Evolutionary conservation across 2,329 filamentous ascomycete genomes (phyloP), one percentile per base, ranked within the genome.

Genomic region (Cercospora beticola): DNA sequence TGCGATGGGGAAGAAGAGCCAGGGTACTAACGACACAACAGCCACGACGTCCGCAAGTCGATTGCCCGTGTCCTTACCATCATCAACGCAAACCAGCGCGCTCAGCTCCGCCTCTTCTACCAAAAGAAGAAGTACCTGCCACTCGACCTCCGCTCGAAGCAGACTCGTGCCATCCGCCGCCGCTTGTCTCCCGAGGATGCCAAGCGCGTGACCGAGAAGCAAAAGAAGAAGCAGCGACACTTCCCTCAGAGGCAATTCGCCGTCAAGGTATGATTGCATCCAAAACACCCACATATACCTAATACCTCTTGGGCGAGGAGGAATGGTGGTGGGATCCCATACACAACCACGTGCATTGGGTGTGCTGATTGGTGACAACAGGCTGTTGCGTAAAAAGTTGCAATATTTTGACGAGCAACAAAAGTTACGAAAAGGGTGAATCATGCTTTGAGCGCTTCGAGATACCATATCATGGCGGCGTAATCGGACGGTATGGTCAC

Each of bases 121-220:
- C 96, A 97, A 89, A 92, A 91, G 90, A 98, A 98, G 92, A 98
- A 97, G 89, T 97, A 97, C 89, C 86, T 93, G 75, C 95, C 95
- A 75, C 93, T 99, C 83, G 96, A 99, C 85, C 94, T 99, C 87
- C 92, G 95, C 85, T 85, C 93, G 82, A 98, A 98, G 92, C 90
- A 95, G 88, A 99, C 95, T 82, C 94, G 95, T 80, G 95, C 94
- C 82, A 96, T 98, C 86, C 93, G 95, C 82, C 92, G 96, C 87
- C 89, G 92, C 82, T 88, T 99, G 86, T 94, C 91, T 81, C 90
- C 92, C 84, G 89, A 96, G 88, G 94, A 99, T 86, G 90, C 91
- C 79, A 87, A 89, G 79, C 88, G 90, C 83, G 86, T 89, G 80
- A 91, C 96, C 77, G 90, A 94, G 86, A 97, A 97, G 91, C 90